Conservation (phyloP, 768 basidiomycete genomes). For the Podaxis rugospora region DNA sequence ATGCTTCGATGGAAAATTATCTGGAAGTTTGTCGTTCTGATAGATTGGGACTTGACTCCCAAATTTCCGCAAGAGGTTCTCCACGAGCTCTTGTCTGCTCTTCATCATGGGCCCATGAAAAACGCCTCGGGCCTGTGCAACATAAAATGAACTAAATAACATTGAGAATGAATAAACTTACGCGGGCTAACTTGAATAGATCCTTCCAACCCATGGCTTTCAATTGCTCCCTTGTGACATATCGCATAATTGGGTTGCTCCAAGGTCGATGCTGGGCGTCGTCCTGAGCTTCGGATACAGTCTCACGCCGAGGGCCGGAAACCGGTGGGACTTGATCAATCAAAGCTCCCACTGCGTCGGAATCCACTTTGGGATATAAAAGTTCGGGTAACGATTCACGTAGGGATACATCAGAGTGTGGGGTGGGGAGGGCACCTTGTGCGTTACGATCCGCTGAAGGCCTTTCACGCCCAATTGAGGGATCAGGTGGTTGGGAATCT, state of each 20-base stretch:
- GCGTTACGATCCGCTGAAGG: not conserved
- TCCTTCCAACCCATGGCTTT: conserved; percentile 1
- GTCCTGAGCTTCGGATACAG: not conserved
- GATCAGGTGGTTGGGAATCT: not conserved
- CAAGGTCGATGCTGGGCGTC: not conserved
- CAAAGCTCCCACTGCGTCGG: not conserved
- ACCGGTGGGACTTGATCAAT: not conserved
- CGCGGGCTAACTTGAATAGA: not conserved
- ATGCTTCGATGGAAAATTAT: not conserved
- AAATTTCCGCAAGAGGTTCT: not conserved
- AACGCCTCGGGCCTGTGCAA: not conserved
- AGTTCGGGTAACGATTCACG: not conserved
- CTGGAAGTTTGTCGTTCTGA: not conserved
- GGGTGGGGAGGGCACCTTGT: no score
- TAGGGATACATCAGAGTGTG: not conserved
- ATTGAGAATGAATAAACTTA: not conserved
- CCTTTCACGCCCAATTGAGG: not conserved
- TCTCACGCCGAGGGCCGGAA: not conserved
- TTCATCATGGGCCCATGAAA: not conserved
- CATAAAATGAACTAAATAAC: no score
- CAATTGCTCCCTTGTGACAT: not conserved
- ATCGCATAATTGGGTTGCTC: not conserved
- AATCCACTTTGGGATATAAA: not conserved
- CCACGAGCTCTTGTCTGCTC: not conserved
- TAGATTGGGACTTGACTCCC: not conserved